A percentile compares a stretch with the other conserved stretches of the same genome.
phyloP scores from a whole-genome alignment of 805 yeast genomes.

The Wickerhamiella azyma region DNA sequence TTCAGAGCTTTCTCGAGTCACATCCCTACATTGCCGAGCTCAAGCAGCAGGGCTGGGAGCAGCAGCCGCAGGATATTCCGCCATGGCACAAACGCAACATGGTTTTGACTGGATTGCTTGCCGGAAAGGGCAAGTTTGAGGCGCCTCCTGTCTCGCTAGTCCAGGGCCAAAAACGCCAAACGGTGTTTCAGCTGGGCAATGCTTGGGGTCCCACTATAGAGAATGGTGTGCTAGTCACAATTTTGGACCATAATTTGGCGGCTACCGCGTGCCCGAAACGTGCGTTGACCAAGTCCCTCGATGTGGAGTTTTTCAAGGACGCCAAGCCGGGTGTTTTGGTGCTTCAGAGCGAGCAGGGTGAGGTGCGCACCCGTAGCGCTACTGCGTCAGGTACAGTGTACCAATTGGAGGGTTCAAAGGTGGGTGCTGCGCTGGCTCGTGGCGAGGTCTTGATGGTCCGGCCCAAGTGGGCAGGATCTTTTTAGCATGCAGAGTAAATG shows the following conservation, averaged over 20 bases:
- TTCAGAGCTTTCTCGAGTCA: not conserved
- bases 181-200: conserved; percentile 3
- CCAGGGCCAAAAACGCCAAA: conserved; percentile 4
- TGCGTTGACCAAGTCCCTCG: conserved; percentile 74
- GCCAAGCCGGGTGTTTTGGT: conserved; percentile 49
- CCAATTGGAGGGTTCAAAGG: conserved; percentile 27
- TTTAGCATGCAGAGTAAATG: not conserved
- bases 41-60: not conserved
- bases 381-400: conserved; percentile 49
- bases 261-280: conserved; percentile 63
- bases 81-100: conserved; percentile 1
- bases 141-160: conserved; percentile 1
- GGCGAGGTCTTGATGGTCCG: conserved; percentile 67
- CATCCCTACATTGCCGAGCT: conserved; percentile 3
- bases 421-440: conserved; percentile 34
- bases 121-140: conserved; percentile 4
- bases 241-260: conserved; percentile 65
- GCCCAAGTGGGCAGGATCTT: conserved; percentile 57
- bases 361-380: conserved; percentile 58
- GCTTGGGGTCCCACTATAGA: conserved; percentile 44
- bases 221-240: conserved; percentile 64
- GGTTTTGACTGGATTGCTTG: conserved; percentile 3
- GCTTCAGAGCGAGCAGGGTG: conserved; percentile 47
- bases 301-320: conserved; percentile 35
- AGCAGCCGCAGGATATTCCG: not conserved